A percentile compares a stretch with the other conserved stretches of the same genome.
Evolutionary conservation across 2,329 filamentous ascomycete species (phyloP).

Genomic region (Calonectria hawksworthii): DNA sequence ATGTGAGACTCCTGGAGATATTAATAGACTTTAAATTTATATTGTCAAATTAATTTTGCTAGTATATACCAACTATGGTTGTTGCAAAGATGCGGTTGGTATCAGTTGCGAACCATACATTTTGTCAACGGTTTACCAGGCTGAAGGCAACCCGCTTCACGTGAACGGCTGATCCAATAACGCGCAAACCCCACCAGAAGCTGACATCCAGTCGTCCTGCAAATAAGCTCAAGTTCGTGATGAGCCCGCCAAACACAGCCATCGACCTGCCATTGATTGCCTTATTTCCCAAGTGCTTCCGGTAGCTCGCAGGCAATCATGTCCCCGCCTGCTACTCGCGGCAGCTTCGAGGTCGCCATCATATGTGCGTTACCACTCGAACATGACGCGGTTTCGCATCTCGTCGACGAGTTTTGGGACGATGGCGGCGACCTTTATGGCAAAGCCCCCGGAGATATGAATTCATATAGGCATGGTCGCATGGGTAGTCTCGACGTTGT

Average conservation of each 20-base stretch:
- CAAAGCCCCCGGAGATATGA: conserved; percentile 24
- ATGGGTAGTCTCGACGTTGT: conserved; percentile 45
- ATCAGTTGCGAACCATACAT: too few relatives aligned
- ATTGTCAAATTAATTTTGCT: too few relatives aligned
- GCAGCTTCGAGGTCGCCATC: conserved; percentile 33
- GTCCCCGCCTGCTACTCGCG: background rate
- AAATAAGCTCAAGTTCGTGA: background rate
- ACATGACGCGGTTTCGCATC: background rate
- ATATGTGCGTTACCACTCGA: conserved; percentile 32
- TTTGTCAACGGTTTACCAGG: background rate
- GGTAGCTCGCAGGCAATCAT: background rate
- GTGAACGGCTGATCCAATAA: background rate
- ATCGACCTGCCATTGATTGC: too few relatives aligned
- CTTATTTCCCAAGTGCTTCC: background rate
- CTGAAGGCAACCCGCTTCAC: background rate
- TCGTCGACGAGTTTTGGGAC: background rate
- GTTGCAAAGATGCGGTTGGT: too few relatives aligned
- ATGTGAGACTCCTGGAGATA: too few relatives aligned
- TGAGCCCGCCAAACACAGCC: too few relatives aligned
- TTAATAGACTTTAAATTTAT: too few relatives aligned
- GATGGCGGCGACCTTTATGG: background rate
- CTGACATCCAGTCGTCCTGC: background rate
- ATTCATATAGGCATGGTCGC: conserved; percentile 40
- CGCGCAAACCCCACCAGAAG: background rate
- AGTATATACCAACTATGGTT: too few relatives aligned